phyloP scores from a whole-genome alignment of 2,329 filamentous ascomycete species.

The Aspergillus pseudoglaucus region DNA sequence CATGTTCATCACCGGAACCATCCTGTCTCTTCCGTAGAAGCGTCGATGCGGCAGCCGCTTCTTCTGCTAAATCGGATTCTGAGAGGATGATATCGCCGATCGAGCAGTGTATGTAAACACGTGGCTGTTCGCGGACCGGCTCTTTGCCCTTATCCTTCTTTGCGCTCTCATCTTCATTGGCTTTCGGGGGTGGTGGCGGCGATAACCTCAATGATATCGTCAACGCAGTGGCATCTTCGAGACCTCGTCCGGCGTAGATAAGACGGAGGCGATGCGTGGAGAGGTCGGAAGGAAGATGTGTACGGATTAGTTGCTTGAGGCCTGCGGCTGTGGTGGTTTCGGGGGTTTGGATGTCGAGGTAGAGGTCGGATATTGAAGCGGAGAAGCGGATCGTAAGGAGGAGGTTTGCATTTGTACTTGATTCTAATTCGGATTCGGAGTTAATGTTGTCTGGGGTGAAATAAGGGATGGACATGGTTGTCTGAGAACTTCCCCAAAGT shows the following conservation, averaged over 20 bases:
- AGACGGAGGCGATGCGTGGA: slow-evolving; percentile 70
- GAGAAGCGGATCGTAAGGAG: slow-evolving; percentile 88
- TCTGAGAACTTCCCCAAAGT: too few species aligned
- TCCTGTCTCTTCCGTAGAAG: slow-evolving; percentile 14
- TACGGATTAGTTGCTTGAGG: slow-evolving; percentile 76
- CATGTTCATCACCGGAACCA: slow-evolving; percentile 2
- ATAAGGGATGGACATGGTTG: background rate
- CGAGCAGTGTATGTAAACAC: slow-evolving; percentile 89
- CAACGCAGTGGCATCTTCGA: slow-evolving; percentile 66
- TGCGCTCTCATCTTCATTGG: slow-evolving; percentile 14
- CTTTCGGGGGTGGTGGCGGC: slow-evolving; percentile 41
- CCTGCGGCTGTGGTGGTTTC: slow-evolving; percentile 64
- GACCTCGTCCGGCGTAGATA: slow-evolving; percentile 81
- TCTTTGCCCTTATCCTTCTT: slow-evolving; percentile 59
- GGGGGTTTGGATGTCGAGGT: slow-evolving; percentile 66
- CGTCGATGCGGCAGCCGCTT: slow-evolving; percentile 44
- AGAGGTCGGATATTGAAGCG: slow-evolving; percentile 72
- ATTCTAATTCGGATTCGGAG: slow-evolving; percentile 3
- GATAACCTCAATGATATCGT: slow-evolving; percentile 60
- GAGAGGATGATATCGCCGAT: slow-evolving; percentile 71
- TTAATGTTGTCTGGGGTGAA: background rate
- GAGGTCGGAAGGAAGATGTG: slow-evolving; percentile 56
- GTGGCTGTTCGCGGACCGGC: slow-evolving; percentile 47
- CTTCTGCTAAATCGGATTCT: slow-evolving; percentile 60
- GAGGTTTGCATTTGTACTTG: slow-evolving; percentile 35